These are phyloP conservation scores for Hippophae tibetana DNA, from an alignment of 306 rosid genomes.

Conservation along the genomic window DNA sequence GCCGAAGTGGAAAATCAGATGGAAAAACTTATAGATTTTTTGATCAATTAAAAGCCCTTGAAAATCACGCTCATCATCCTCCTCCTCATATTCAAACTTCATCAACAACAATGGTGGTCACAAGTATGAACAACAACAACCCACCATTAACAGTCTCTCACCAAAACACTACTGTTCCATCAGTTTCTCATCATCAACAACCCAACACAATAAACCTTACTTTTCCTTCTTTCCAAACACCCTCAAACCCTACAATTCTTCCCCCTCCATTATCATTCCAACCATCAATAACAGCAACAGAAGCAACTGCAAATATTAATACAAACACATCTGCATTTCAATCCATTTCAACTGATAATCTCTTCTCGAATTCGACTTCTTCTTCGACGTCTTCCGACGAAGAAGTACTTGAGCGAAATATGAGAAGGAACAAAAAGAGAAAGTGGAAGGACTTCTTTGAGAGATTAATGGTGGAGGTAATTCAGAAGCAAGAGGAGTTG, in stretches of 20 bases:
- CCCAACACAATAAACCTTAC: conserved; percentile 18
- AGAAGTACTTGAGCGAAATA: conserved; percentile 15
- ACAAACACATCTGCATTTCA: conserved; percentile 21
- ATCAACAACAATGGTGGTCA: conserved; percentile 8
- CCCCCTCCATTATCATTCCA: conserved; percentile 5
- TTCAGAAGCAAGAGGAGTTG: conserved; percentile 67
- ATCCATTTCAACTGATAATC: conserved; percentile 18
- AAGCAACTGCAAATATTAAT: conserved; percentile 15
- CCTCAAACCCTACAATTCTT: conserved; percentile 31
- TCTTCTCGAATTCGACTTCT: conserved; percentile 48
- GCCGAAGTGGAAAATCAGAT: conserved; percentile 73
- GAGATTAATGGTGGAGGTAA: conserved; percentile 67
- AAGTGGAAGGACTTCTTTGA: conserved; percentile 86
- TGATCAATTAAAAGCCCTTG: conserved; percentile 74
- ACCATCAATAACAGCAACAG: neutral
- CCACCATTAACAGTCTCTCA: neutral
- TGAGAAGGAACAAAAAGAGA: conserved; percentile 51
- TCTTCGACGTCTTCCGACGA: conserved; percentile 70
- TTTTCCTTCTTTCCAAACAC: conserved; percentile 21
- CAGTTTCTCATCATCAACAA: conserved; percentile 10
- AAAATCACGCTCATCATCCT: conserved; percentile 28
- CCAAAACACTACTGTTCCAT: conserved; percentile 42
- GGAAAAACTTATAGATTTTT: conserved; percentile 79
- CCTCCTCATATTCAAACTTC: neutral
- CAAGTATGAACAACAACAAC: conserved; percentile 11